These are phyloP conservation scores for Fragilariopsis cylindrus DNA, from an alignment of 108 stramenopile genomes.

Conservation along the genomic window DNA sequence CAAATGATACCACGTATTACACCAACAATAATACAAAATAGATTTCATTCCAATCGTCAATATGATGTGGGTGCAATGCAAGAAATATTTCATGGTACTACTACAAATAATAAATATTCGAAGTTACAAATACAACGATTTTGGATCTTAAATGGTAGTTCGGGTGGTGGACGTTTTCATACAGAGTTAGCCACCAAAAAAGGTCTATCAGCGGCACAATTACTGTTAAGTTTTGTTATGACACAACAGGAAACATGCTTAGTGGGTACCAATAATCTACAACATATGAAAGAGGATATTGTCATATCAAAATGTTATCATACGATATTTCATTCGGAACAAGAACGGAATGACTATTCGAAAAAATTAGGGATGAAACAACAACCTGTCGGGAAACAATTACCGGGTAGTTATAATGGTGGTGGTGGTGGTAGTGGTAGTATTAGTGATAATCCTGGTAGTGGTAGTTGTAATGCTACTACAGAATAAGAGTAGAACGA, in stretches of 20 bases:
- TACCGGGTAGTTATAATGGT: too few species aligned
- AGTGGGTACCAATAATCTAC: neutral
- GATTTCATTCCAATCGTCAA: constrained; percentile 42
- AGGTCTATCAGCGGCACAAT: neutral
- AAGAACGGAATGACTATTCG: neutral
- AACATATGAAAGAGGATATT: constrained; percentile 1
- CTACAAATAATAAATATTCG: too few species aligned
- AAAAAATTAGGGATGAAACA: neutral
- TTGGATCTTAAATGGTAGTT: constrained; percentile 7
- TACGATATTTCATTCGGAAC: neutral
- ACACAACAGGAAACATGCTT: constrained; percentile 2
- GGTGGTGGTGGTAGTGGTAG: too few species aligned
- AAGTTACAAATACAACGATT: constrained; percentile 1
- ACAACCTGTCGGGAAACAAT: too few species aligned
- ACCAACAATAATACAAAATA: constrained; percentile 44
- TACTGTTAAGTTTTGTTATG: constrained; percentile 3
- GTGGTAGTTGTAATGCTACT: too few species aligned
- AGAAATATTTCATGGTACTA: neutral
- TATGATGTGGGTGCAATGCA: constrained; percentile 20
- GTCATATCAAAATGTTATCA: neutral
- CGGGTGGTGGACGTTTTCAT: neutral
- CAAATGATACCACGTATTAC: constrained; percentile 23
- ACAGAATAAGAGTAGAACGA: too few species aligned
- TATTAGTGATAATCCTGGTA: too few species aligned
- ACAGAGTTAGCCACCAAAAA: neutral